These are phyloP conservation scores for Silene uniflora DNA, from an alignment of 148 eudicot species.

Conservation along the genomic window DNA sequence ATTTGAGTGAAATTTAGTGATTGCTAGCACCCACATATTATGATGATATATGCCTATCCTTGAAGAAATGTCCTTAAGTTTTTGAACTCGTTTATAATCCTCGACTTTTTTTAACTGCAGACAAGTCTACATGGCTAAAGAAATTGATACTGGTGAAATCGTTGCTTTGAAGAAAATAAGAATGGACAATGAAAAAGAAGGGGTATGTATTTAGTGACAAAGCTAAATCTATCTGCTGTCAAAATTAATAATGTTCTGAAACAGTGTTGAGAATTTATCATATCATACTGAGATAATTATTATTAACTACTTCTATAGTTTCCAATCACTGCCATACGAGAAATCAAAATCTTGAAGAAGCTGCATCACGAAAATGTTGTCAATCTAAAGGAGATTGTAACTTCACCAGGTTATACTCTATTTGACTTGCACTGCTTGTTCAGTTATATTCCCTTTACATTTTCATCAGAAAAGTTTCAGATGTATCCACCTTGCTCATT, in stretches of 20 bases:
- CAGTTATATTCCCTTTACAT: background rate
- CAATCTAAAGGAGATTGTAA: slow-evolving; percentile 51
- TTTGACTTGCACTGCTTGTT: background rate
- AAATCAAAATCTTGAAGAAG: slow-evolving; percentile 52
- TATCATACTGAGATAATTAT: background rate
- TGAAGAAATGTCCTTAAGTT: background rate
- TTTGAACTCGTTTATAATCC: no score
- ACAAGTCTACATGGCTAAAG: slow-evolving; percentile 90
- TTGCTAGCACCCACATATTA: no score
- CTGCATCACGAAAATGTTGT: slow-evolving; percentile 52
- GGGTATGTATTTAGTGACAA: slow-evolving; percentile 38
- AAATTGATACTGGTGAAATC: slow-evolving; percentile 64
- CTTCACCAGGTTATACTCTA: slow-evolving; percentile 37
- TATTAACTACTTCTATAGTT: slow-evolving; percentile 29
- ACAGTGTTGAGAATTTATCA: background rate
- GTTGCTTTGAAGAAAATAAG: slow-evolving; percentile 82
- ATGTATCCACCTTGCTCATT: background rate
- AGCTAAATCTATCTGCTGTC: background rate
- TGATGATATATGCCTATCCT: no score
- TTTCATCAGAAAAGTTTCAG: background rate
- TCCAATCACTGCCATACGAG: slow-evolving; percentile 55
- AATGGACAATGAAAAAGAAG: slow-evolving; percentile 92
- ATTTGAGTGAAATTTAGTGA: no score
- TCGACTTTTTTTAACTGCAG: slow-evolving; percentile 29
- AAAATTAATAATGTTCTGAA: background rate